A percentile compares a stretch with the other conserved stretches of the same genome.
Conservation (phyloP, 1,284 basidiomycete genomes). For the Cystobasidium sp. region DNA sequence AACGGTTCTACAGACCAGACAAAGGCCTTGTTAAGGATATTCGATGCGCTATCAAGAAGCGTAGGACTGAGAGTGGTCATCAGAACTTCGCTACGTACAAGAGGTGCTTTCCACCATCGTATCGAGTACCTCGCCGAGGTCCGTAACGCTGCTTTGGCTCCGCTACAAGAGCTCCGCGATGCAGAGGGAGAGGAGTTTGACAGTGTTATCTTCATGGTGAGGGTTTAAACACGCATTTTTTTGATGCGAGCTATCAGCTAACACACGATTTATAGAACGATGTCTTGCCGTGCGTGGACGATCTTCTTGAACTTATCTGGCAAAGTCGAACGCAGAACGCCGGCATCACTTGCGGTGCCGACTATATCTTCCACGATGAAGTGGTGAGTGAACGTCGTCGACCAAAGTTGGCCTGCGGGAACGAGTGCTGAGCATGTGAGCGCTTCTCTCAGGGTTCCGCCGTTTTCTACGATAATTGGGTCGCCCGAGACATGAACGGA, state of each 20-base stretch:
- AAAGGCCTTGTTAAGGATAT: slow-evolving; percentile 87
- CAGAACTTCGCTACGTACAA: slow-evolving; percentile 82
- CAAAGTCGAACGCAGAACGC: slow-evolving; percentile 88
- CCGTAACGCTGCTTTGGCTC: slow-evolving; percentile 89
- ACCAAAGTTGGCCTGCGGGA: background rate
- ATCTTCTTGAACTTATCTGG: slow-evolving; percentile 93
- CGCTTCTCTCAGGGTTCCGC: slow-evolving; percentile 65
- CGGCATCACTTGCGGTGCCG: slow-evolving; percentile 92
- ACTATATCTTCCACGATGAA: slow-evolving; percentile 97
- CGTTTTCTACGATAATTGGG: slow-evolving; percentile 98
- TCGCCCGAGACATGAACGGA: slow-evolving; percentile 93
- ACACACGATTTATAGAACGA: slow-evolving; percentile 63
- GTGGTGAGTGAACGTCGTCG: slow-evolving; percentile 58
- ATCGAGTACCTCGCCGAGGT: slow-evolving; percentile 98
- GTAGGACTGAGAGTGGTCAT: slow-evolving; percentile 90
- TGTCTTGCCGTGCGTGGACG: slow-evolving; percentile 91
- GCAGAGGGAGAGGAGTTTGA: slow-evolving; percentile 88
- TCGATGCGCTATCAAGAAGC: slow-evolving; percentile 82
- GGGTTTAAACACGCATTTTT: no score
- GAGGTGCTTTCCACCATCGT: slow-evolving; percentile 95
- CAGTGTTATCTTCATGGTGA: slow-evolving; percentile 94
- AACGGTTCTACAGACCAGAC: slow-evolving; percentile 96
- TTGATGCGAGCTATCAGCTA: no score
- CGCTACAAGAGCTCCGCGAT: slow-evolving; percentile 87
- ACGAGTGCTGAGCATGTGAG: background rate